A percentile compares a stretch with the other conserved stretches of the same genome.
phyloP scores from a whole-genome alignment of 208 protist genomes.

The Leishmania turanica region DNA sequence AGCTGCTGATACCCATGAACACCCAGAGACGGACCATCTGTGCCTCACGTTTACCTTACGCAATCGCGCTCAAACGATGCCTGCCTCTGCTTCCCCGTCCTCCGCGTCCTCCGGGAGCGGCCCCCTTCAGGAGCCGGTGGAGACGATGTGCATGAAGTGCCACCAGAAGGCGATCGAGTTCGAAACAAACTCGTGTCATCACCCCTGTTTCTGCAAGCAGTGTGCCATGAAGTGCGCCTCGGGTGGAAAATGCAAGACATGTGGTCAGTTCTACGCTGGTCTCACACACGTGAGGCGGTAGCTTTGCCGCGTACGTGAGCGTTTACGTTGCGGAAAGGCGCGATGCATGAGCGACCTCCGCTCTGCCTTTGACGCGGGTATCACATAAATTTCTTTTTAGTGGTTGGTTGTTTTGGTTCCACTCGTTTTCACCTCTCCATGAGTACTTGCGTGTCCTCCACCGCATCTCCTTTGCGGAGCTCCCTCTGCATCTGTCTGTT shows the following conservation, averaged over 20 bases:
- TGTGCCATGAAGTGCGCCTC: slow-evolving; percentile 93
- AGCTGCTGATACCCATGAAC: not conserved
- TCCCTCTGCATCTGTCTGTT: not conserved
- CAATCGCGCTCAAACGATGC: not conserved
- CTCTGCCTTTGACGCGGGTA: not conserved
- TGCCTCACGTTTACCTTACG: not conserved
- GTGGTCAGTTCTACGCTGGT: slow-evolving; percentile 67
- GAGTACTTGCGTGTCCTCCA: not conserved
- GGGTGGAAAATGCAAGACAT: slow-evolving; percentile 87
- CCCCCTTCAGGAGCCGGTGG: not conserved
- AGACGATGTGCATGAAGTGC: slow-evolving; percentile 71
- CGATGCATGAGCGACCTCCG: not conserved
- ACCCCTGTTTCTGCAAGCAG: slow-evolving; percentile 75
- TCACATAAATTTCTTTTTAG: not conserved
- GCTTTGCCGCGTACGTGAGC: not conserved
- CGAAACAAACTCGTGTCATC: slow-evolving; percentile 71
- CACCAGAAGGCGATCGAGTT: slow-evolving; percentile 58
- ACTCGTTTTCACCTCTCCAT: not conserved
- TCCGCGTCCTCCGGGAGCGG: slow-evolving; percentile 19
- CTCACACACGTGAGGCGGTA: slow-evolving; percentile 35
- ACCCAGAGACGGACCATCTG: not conserved
- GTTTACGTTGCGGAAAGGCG: not conserved
- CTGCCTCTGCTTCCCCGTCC: slow-evolving; percentile 11
- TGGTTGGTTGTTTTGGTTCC: not conserved
- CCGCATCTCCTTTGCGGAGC: not conserved